These are phyloP conservation scores for Chrysoporthe austroafricana DNA, from an alignment of 2,329 filamentous ascomycete species.

Conservation along the genomic window DNA sequence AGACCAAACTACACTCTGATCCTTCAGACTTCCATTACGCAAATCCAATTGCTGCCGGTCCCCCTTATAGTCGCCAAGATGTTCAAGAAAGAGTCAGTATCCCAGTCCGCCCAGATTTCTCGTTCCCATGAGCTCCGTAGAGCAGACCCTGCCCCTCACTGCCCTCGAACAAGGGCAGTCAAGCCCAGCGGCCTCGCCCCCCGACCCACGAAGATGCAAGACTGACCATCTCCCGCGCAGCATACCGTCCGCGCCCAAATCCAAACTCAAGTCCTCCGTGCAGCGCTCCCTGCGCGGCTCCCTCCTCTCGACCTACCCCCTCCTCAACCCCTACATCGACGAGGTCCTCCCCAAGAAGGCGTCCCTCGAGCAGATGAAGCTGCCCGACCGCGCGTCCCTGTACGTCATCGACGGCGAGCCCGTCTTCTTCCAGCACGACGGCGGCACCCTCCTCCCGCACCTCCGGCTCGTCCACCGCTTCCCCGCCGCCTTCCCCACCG, in stretches of 20 bases:
- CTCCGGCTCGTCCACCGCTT: conserved; percentile 88
- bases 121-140: background rate
- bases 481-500: conserved; percentile 78
- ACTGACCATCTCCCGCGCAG: conserved; percentile 47
- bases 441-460: conserved; percentile 77
- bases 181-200: background rate
- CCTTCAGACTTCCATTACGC: background rate
- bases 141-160: background rate
- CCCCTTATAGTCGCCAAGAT: conserved; percentile 53
- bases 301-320: conserved; percentile 82
- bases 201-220: background rate
- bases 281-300: conserved; percentile 85
- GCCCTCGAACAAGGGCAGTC: background rate
- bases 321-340: conserved; percentile 86
- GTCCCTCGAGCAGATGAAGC: conserved; percentile 86
- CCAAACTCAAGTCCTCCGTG: conserved; percentile 96
- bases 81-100: conserved; percentile 89
- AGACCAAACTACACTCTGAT: background rate
- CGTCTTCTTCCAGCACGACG: conserved; percentile 87
- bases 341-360: conserved; percentile 95
- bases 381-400: conserved; percentile 86
- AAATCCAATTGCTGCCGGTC: background rate
- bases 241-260: conserved; percentile 77
- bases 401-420: conserved; percentile 80
- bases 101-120: background rate